Percentiles rank a stretch among this genome's conserved stretches.
phyloP scores from a whole-genome alignment of 306 rosid species.

The Quercus ilex region DNA sequence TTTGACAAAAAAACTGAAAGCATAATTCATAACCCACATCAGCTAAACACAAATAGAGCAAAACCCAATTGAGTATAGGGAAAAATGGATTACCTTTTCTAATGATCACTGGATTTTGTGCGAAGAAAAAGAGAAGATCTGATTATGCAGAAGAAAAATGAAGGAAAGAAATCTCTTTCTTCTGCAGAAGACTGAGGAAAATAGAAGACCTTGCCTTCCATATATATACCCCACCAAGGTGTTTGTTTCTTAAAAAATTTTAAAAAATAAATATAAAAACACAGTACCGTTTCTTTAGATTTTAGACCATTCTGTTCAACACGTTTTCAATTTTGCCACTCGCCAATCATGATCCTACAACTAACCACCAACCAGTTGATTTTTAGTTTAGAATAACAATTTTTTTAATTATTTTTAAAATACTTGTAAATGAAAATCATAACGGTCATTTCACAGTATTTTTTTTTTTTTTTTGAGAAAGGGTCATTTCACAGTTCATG shows the following conservation, averaged over 20 bases:
- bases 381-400: background rate
- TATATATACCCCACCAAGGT: constrained; percentile 20
- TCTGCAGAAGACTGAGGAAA: constrained; percentile 23
- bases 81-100: constrained; percentile 27
- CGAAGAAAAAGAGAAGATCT: constrained; percentile 12
- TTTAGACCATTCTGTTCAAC: constrained; percentile 5
- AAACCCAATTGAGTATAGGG: background rate
- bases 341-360: background rate
- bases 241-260: too few species aligned
- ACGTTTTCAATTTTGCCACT: constrained; percentile 23
- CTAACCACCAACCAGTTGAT: background rate
- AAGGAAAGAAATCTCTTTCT: background rate
- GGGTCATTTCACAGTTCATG: too few species aligned
- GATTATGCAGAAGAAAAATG: constrained; percentile 26
- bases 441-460: too few species aligned
- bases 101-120: background rate
- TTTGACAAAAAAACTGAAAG: background rate
- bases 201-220: constrained; percentile 16
- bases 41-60: background rate
- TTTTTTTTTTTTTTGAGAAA: too few species aligned
- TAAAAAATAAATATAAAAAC: too few species aligned
- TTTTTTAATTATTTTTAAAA: background rate
- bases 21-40: background rate
- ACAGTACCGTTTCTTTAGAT: background rate
- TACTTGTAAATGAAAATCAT: background rate